phyloP scores from a whole-genome alignment of 2,329 filamentous ascomycete species.

The Fusarium hostae region DNA sequence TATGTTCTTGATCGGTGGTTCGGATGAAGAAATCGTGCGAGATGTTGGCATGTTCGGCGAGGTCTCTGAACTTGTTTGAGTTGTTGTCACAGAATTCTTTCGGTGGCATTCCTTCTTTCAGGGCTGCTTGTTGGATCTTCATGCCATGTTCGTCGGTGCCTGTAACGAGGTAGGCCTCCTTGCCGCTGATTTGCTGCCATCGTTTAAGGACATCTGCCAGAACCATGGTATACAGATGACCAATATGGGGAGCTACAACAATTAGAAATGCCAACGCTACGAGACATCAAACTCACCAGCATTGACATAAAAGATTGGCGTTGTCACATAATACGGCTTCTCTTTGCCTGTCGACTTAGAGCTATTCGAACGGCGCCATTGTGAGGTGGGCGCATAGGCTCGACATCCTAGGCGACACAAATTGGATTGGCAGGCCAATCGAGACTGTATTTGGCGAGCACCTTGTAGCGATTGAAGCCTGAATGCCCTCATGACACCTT shows the following conservation, averaged over 20 bases:
- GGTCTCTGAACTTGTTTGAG: conserved; percentile 79
- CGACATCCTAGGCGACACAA: conserved; percentile 48
- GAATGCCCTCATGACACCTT: conserved; percentile 45
- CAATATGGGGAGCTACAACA: conserved; percentile 84
- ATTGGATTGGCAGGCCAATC: conserved; percentile 23
- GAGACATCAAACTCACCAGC: conserved; percentile 67
- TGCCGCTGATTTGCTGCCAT: conserved; percentile 83
- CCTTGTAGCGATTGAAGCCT: conserved; percentile 43
- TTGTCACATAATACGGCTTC: conserved; percentile 96
- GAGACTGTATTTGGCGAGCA: conserved; percentile 36
- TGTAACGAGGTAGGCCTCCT: conserved; percentile 80
- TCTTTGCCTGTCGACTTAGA: conserved; percentile 59
- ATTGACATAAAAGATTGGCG: conserved; percentile 99
- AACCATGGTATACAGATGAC: conserved; percentile 93
- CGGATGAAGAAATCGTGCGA: conserved; percentile 89
- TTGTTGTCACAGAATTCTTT: conserved; percentile 91
- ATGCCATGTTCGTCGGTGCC: conserved; percentile 98
- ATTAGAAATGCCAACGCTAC: background rate
- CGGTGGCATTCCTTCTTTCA: conserved; percentile 74
- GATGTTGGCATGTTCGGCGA: conserved; percentile 77
- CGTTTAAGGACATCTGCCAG: conserved; percentile 91
- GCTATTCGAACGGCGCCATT: conserved; percentile 50
- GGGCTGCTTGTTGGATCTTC: conserved; percentile 92
- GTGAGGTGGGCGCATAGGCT: conserved; percentile 34
- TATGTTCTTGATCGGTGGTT: conserved; percentile 86